Evolutionary conservation across 2,329 filamentous ascomycete species (phyloP), one percentile per base, ranked within the genome.

Genomic region (Aspergillus calidoustus): DNA sequence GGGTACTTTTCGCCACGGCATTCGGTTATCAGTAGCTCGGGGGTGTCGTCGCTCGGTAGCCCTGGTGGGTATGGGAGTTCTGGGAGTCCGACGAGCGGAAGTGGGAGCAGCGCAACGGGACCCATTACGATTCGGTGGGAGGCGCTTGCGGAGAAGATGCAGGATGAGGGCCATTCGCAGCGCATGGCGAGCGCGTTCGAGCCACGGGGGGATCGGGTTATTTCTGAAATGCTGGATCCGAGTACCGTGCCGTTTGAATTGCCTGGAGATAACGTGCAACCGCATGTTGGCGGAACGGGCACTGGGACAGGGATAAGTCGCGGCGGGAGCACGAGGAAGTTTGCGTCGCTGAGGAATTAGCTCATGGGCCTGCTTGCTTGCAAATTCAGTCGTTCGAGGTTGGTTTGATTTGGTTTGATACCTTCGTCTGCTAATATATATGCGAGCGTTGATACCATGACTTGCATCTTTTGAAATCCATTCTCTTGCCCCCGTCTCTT

Each of bases 91-190:
- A 48, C 46, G 23, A 30, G 17, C 30, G 23, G 11, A 30, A 9
- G 19, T 19, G 15, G 25, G 47, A 25, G 22, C 28, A 49, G 11
- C 13, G 31, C 31, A 44, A 17, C 8, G n/a, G 19, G 28, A 34
- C 57, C 57, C 17, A 60, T 60, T 30, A 49, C 25, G 31, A 53
- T 60, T 19, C 46, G 34, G 22, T 60, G 57, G 57, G 57, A 60
- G 51, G 11, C 15, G 17, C 54, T 60, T 3, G 25, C 57, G 9
- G 57, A 60, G 51, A 55, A 60, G 31, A 60, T 60, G 57, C 57
- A 49, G 34, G 57, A 55, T 51, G 57, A 54, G 52, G 22, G 7
- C 11, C 8, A 38, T 4, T n/a, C 25, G 13, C 25, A 15, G 7
- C 6, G 2, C 4, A 41, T 17, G 23, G n/a, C 4, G 30, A 19